A percentile compares a stretch with the other conserved stretches of the same genome.
Evolutionary conservation across 1,284 basidiomycete genomes (phyloP).

Genomic region (Earliella scabrosa): DNA sequence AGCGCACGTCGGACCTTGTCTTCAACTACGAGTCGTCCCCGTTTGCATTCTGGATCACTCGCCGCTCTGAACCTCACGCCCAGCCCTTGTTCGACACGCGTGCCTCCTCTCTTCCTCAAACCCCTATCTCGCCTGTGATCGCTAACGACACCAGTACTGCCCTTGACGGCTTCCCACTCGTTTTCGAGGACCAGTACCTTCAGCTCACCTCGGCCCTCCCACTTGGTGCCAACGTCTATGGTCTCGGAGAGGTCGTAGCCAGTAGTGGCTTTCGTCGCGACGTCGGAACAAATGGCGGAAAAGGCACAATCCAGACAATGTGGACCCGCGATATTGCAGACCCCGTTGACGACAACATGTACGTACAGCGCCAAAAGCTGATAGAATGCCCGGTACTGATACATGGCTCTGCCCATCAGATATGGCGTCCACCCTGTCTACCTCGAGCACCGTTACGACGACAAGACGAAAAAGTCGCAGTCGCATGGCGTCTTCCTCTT

Average conservation of each 20-base stretch:
- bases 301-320: slow-evolving; percentile 69
- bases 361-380: no score
- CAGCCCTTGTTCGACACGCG: slow-evolving; percentile 79
- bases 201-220: slow-evolving; percentile 71
- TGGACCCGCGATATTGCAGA: slow-evolving; percentile 69
- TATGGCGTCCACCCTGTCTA: slow-evolving; percentile 79
- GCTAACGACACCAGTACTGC: slow-evolving; percentile 51
- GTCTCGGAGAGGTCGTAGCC: slow-evolving; percentile 76
- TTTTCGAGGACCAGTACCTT: slow-evolving; percentile 79
- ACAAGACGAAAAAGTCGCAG: slow-evolving; percentile 49
- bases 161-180: slow-evolving; percentile 62
- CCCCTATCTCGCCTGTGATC: slow-evolving; percentile 55
- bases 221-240: slow-evolving; percentile 73
- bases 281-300: slow-evolving; percentile 52
- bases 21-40: slow-evolving; percentile 72
- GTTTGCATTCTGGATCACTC: slow-evolving; percentile 82
- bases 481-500: slow-evolving; percentile 76
- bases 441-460: slow-evolving; percentile 63
- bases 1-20: slow-evolving; percentile 55
- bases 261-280: slow-evolving; percentile 73
- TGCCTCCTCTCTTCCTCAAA: slow-evolving; percentile 53
- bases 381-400: no score
- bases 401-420: slow-evolving; percentile 45
- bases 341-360: slow-evolving; percentile 66
- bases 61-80: slow-evolving; percentile 58